Evolutionary conservation across 495 filamentous ascomycete genomes (phyloP).

Genomic region (Entonaema liquescens): DNA sequence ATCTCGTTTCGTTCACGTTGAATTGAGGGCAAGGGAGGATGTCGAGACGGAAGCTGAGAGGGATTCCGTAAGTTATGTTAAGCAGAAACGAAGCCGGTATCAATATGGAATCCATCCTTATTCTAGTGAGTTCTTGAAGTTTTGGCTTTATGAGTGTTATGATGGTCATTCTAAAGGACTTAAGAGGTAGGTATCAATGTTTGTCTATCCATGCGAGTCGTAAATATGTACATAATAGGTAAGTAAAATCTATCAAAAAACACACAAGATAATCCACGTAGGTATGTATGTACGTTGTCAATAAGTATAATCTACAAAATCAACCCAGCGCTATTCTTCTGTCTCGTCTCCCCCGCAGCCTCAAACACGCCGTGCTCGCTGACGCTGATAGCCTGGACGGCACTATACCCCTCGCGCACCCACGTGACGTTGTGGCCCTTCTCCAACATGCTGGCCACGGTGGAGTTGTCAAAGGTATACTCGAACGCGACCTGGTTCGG

Average conservation of each 20-base stretch:
- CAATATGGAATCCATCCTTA: not conserved
- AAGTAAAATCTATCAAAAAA: not conserved
- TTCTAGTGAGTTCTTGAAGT: not conserved
- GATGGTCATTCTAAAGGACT: not conserved
- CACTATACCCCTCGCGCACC: slow-evolving; percentile 66
- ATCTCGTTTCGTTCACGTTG: not conserved
- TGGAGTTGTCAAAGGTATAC: slow-evolving; percentile 70
- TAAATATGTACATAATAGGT: not conserved
- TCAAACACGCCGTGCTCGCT: slow-evolving; percentile 58
- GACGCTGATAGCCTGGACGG: slow-evolving; percentile 71
- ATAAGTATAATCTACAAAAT: slow-evolving; percentile 41
- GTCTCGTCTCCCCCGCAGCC: slow-evolving; percentile 68
- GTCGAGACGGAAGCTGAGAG: not conserved
- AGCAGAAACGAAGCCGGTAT: not conserved
- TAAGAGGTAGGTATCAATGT: not conserved
- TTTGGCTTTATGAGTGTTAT: not conserved
- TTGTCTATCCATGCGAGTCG: not conserved
- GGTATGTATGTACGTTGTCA: too few relatives aligned
- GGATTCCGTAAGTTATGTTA: not conserved
- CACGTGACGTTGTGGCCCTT: slow-evolving; percentile 77
- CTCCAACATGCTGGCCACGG: slow-evolving; percentile 67
- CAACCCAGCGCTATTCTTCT: slow-evolving; percentile 71
- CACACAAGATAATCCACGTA: not conserved
- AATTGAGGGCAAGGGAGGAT: not conserved
- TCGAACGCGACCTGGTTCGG: slow-evolving; percentile 74